Percentiles rank a stretch among this genome's conserved stretches.
Conservation (phyloP, 2,329 filamentous ascomycete genomes). For the Botrytis hyacinthi region DNA sequence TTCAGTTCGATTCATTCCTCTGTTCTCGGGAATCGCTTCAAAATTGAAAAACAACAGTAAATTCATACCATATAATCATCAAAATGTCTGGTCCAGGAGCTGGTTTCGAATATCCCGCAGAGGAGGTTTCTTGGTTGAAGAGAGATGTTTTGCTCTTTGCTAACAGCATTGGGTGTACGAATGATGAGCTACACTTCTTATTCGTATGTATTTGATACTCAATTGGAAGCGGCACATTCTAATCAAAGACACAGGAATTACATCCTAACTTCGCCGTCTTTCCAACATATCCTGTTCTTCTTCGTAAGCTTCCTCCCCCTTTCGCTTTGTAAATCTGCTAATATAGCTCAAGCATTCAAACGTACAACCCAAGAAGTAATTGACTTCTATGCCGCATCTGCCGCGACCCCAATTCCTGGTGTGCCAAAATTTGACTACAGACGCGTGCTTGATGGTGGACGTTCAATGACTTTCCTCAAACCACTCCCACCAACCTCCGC, state of each 20-base stretch:
- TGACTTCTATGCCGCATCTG: conserved; percentile 64
- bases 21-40: neutral
- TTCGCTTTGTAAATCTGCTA: conserved; percentile 10
- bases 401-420: conserved; percentile 56
- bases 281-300: conserved; percentile 56
- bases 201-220: conserved; percentile 57
- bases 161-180: conserved; percentile 78
- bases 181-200: conserved; percentile 87
- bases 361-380: conserved; percentile 63
- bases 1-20: neutral
- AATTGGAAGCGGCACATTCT: neutral
- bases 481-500: conserved; percentile 59
- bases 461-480: conserved; percentile 61
- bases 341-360: conserved; percentile 56
- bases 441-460: conserved; percentile 66
- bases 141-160: conserved; percentile 88
- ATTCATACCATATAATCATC: conserved; percentile 6
- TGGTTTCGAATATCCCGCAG: conserved; percentile 76
- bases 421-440: conserved; percentile 64
- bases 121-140: conserved; percentile 80
- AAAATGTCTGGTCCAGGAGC: conserved; percentile 46
- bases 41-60: neutral
- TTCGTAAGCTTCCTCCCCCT: conserved; percentile 26
- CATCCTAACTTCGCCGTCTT: conserved; percentile 85
- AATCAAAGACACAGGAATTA: conserved; percentile 60